Conservation (phyloP, 1,284 basidiomycete species). For the Moniliophthora roreri region DNA sequence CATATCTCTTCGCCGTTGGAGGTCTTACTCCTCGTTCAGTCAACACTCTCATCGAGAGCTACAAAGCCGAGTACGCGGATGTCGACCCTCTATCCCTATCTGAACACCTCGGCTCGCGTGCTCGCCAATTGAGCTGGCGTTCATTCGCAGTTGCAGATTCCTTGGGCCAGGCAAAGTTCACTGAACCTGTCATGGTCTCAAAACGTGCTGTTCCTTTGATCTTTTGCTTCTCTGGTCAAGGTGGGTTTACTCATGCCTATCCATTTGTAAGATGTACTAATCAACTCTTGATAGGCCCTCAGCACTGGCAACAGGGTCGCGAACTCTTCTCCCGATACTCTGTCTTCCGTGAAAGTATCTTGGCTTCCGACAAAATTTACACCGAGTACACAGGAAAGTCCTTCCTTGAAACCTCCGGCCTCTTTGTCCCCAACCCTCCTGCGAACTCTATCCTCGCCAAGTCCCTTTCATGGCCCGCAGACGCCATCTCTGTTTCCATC, state of each 20-base stretch:
- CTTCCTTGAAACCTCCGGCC: background rate
- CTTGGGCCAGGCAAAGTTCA: background rate
- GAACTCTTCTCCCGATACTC: background rate
- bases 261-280: too few relatives aligned
- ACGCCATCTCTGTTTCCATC: background rate
- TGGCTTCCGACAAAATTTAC: background rate
- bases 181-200: background rate
- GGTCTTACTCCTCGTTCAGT: background rate
- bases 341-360: conserved; percentile 1
- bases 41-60: conserved; percentile 2
- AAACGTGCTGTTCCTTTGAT: conserved; percentile 4
- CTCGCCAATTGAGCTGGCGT: conserved; percentile 1
- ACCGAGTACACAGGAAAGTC: conserved; percentile 1
- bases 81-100: background rate
- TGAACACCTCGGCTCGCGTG: conserved; percentile 2
- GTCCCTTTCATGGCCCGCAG: background rate
- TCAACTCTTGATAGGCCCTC: background rate
- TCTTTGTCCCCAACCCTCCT: background rate
- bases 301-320: conserved; percentile 4
- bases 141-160: background rate
- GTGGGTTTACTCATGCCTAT: background rate
- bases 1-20: conserved; percentile 2
- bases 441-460: background rate
- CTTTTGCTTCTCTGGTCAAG: conserved; percentile 3
- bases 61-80: conserved; percentile 1